A percentile compares a stretch with the other conserved stretches of the same genome.
Evolutionary conservation across 148 eudicot genomes (phyloP).

Genomic region (Nepenthes gracilis): DNA sequence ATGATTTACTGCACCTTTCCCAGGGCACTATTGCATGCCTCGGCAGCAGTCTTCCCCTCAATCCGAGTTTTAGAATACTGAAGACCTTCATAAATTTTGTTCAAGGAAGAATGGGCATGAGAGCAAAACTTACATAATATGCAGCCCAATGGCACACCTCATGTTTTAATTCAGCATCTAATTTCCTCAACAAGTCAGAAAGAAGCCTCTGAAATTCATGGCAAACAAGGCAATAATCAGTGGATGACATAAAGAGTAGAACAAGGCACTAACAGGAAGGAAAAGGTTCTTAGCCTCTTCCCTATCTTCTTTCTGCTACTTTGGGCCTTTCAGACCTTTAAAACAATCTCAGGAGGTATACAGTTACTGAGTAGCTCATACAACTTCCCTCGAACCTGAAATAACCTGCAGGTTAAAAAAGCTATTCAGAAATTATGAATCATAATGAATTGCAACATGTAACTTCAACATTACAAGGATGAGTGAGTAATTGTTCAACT

Average conservation of each 20-base stretch:
- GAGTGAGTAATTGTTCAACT: neutral
- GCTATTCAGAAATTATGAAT: neutral
- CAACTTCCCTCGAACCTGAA: conserved; percentile 84
- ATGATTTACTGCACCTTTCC: neutral
- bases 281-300: too few species aligned
- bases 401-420: conserved; percentile 37
- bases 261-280: too few species aligned
- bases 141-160: conserved; percentile 99
- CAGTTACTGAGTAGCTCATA: conserved; percentile 77
- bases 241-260: neutral
- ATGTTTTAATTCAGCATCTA: conserved; percentile 88
- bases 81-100: too few species aligned
- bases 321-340: conserved; percentile 38
- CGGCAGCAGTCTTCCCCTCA: too few species aligned
- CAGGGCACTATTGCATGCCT: too few species aligned
- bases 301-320: neutral
- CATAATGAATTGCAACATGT: neutral
- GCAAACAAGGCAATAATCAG: conserved; percentile 5
- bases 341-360: conserved; percentile 80
- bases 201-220: conserved; percentile 62
- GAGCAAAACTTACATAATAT: conserved; percentile 64
- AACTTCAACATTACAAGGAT: neutral
- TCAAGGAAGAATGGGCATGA: neutral
- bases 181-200: conserved; percentile 74
- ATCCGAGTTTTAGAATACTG: neutral